A percentile compares a stretch with the other conserved stretches of the same genome.
Evolutionary conservation across 305 asterid species (phyloP).

Genomic region (Fraxinus albicans): DNA sequence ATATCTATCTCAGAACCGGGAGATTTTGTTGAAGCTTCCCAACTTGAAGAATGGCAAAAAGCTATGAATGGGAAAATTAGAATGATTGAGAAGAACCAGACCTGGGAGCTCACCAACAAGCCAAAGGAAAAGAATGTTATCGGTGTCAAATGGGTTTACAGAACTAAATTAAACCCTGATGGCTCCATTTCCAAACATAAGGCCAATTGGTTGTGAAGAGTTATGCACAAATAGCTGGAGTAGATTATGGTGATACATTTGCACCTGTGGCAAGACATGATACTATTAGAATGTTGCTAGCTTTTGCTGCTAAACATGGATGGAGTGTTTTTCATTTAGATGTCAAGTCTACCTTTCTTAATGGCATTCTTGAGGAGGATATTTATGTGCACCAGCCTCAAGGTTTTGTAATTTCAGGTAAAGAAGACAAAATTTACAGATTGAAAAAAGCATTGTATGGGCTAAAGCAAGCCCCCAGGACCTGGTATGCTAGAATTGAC

Average conservation of each 20-base stretch:
- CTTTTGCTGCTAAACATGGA: not conserved
- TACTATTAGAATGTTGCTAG: not conserved
- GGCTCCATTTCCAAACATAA: not conserved
- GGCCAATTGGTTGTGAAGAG: not conserved
- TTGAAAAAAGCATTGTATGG: not conserved
- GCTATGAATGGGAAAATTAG: not conserved
- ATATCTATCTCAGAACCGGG: not conserved
- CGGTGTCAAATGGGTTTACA: not conserved
- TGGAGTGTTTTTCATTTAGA: not conserved
- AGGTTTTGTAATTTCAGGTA: no score
- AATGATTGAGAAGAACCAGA: not conserved
- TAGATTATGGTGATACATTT: not conserved
- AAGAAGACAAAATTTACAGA: not conserved
- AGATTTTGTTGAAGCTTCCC: not conserved
- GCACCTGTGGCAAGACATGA: not conserved
- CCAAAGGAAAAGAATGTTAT: not conserved
- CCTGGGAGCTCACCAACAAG: not conserved
- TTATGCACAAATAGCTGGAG: not conserved
- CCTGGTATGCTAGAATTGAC: not conserved
- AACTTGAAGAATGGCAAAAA: not conserved
- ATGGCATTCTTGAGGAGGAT: not conserved
- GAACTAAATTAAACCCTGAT: not conserved
- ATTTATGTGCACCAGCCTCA: not conserved
- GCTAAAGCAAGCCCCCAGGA: not conserved
- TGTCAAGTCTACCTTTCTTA: not conserved